Evolutionary conservation across 345 rosid genomes (phyloP).

Genomic region (Turritis glabra): DNA sequence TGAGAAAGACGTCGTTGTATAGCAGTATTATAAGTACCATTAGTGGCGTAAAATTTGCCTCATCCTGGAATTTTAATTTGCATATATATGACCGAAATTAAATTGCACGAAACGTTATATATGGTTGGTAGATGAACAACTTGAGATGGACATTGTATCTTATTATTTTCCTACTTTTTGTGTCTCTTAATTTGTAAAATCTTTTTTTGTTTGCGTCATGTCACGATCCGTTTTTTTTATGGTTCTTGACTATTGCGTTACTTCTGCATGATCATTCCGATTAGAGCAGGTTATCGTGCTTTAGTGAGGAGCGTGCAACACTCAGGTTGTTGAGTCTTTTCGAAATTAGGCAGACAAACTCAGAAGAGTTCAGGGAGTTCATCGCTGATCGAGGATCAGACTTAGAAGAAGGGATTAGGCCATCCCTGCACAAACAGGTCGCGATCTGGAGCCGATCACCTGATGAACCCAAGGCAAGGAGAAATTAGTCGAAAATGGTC

Average conservation of each 20-base stretch:
- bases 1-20: conserved; percentile 5
- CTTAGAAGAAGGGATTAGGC: neutral
- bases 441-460: neutral
- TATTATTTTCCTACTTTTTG: neutral
- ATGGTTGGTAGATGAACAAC: neutral
- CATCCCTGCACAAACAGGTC: neutral
- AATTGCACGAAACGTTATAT: conserved; percentile 3
- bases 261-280: too few relatives aligned
- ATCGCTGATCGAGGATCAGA: neutral
- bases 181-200: neutral
- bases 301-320: too few relatives aligned
- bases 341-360: too few relatives aligned
- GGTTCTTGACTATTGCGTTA: too few relatives aligned
- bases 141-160: neutral
- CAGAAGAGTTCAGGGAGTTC: too few relatives aligned
- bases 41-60: too few relatives aligned
- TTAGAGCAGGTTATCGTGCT: too few relatives aligned
- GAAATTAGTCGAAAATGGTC: neutral
- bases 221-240: too few relatives aligned
- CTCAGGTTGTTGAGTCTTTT: too few relatives aligned
- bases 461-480: neutral
- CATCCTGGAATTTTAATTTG: neutral
- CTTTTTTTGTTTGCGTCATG: neutral
- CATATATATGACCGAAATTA: neutral
- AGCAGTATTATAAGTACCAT: too few relatives aligned